Evolutionary conservation across 1,284 basidiomycete species (phyloP).

Genomic region (Ganoderma lingzhi): DNA sequence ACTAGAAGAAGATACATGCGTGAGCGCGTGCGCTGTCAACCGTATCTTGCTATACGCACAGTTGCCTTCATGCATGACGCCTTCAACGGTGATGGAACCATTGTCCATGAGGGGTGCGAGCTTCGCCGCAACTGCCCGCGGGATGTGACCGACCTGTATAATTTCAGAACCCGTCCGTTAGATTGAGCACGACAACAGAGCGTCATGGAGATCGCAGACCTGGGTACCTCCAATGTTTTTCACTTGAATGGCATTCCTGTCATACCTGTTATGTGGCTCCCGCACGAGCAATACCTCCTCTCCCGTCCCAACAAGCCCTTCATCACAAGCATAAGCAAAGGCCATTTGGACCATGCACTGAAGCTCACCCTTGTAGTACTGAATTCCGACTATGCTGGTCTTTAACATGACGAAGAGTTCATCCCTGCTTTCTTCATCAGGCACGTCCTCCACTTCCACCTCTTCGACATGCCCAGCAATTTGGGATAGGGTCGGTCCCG

Average conservation of each 20-base stretch:
- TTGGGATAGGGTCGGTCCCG: conserved; percentile 23
- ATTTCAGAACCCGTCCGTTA: neutral
- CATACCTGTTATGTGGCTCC: conserved; percentile 75
- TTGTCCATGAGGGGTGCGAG: conserved; percentile 79
- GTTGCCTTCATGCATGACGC: conserved; percentile 78
- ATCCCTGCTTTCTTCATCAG: conserved; percentile 57
- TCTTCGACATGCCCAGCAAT: conserved; percentile 39
- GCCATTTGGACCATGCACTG: neutral
- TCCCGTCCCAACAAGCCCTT: conserved; percentile 78
- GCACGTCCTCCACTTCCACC: conserved; percentile 52
- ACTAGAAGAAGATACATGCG: conserved; percentile 42
- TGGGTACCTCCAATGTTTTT: conserved; percentile 76
- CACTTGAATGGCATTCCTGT: conserved; percentile 84
- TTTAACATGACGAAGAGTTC: conserved; percentile 70
- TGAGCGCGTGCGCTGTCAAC: neutral
- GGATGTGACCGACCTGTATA: conserved; percentile 72
- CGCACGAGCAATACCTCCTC: conserved; percentile 81
- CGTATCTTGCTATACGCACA: conserved; percentile 49
- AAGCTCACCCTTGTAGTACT: conserved; percentile 75
- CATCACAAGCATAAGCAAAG: neutral
- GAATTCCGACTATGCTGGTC: conserved; percentile 80
- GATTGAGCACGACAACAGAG: neutral
- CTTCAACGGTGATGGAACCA: conserved; percentile 72
- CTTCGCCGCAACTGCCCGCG: conserved; percentile 63
- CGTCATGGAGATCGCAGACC: conserved; percentile 40